Base-by-base conservation (phyloP, 139 green algal species). In the Dunaliella primolecta region DNA sequence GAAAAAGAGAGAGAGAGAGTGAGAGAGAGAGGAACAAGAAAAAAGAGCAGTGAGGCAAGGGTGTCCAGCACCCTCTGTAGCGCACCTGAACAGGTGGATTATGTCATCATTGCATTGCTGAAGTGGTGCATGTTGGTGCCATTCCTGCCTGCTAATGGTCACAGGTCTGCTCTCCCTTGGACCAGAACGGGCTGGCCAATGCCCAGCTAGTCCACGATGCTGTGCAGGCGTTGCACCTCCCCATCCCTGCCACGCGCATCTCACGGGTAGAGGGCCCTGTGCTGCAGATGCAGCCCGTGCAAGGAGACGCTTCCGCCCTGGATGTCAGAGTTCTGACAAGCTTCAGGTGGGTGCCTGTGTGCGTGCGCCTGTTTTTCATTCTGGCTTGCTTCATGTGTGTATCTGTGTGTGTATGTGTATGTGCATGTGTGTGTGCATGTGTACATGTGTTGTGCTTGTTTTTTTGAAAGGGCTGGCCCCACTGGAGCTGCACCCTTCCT, bases 231-330 rank as follows among this genome's bases (percentile, higher is more conserved):
- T n/a, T 80, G n/a, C 75, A 32, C n/a, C 75, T 80, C 29, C 75
- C 75, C 2, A 80, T 80, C n/a, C n/a, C 75, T 27, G 29, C 70
- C 32, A 29, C 33, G 30, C n/a, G n/a, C 2, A 33, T 80, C 29
- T 38, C n/a, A 11, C 75, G 36, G 2, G 75, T 80, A 33, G 75
- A 36, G 29, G 75, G 75, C 2, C 75, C 75, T 23, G 75, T 80
- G 29, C 75, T 80, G 75, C n/a, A 80, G 30, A 11, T 80, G 75
- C 75, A 33, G 75, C 75, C n/a, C 2, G 75, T 80, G 75, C n/a
- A 80, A 36, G 75, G 75, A 27, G 75, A 32, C 11, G 30, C n/a
- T 11, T 27, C 75, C 27, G 75, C 75, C 1, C 75, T 80, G 2
- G 75, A 80, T 33, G 36, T 80, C 2, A 32, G 30, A 33, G 29